Evolutionary conservation across 306 rosid genomes (phyloP).

Genomic region (Luffa aegyptiaca): DNA sequence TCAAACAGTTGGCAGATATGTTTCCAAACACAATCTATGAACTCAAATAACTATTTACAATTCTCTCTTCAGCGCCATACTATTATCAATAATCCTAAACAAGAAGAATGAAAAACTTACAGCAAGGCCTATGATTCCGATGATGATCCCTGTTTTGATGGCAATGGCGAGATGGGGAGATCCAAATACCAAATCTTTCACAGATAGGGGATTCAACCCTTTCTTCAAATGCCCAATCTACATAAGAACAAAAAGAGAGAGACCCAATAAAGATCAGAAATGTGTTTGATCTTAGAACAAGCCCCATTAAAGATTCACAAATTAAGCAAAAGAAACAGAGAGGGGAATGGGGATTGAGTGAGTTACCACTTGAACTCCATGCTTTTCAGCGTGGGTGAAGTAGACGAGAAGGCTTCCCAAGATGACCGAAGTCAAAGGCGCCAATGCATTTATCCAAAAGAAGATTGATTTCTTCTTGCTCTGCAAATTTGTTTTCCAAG

Average conservation of each 20-base stretch:
- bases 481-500: neutral
- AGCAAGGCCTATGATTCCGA: conserved; percentile 39
- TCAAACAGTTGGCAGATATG: neutral
- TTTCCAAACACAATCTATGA: neutral
- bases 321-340: neutral
- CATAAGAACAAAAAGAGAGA: neutral
- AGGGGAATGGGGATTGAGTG: neutral
- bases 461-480: conserved; percentile 29
- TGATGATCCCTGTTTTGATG: conserved; percentile 39
- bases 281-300: neutral
- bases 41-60: neutral
- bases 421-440: conserved; percentile 32
- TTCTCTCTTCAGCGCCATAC: neutral
- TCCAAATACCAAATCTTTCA: conserved; percentile 25
- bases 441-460: conserved; percentile 42
- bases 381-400: conserved; percentile 35
- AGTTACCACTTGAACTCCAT: conserved; percentile 37
- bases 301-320: neutral
- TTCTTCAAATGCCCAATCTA: conserved; percentile 42
- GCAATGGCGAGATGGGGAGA: conserved; percentile 20
- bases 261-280: neutral
- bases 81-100: neutral
- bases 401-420: conserved; percentile 31
- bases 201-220: conserved; percentile 38
- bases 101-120: conserved; percentile 14